Evolutionary conservation across 805 yeast genomes (phyloP).

Genomic region (Cyberlindnera samutprakarnensis): DNA sequence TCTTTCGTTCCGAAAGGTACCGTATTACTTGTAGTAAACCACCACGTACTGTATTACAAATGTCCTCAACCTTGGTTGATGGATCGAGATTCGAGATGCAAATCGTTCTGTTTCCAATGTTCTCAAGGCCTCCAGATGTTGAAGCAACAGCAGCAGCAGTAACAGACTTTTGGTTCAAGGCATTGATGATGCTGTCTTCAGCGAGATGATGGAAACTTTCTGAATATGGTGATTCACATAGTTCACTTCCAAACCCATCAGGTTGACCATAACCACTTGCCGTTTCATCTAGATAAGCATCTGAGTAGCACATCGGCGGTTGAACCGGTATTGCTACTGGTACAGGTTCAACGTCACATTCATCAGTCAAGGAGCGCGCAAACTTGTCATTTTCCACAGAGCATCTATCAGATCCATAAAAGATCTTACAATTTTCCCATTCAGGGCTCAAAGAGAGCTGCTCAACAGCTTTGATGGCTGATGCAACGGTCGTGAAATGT

Average conservation of each 20-base stretch:
- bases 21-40: conserved; percentile 62
- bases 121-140: conserved; percentile 67
- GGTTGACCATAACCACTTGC: neutral
- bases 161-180: conserved; percentile 9
- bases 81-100: conserved; percentile 63
- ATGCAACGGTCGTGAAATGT: conserved; percentile 75
- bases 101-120: conserved; percentile 66
- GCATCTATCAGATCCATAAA: conserved; percentile 90
- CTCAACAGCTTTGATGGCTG: conserved; percentile 82
- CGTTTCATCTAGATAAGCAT: too few species aligned
- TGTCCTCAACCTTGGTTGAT: conserved; percentile 59
- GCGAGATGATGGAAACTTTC: conserved; percentile 6
- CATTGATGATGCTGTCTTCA: conserved; percentile 4
- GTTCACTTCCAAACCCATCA: too few species aligned
- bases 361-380: conserved; percentile 14
- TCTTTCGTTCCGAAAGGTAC: conserved; percentile 41
- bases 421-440: conserved; percentile 70
- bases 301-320: neutral
- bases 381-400: conserved; percentile 31
- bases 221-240: conserved; percentile 1
- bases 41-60: conserved; percentile 71
- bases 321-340: neutral
- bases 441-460: conserved; percentile 58
- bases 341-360: conserved; percentile 7
- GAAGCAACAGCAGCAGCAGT: conserved; percentile 11